Conservation (phyloP, 2,329 filamentous ascomycete species). For the Aspergillus niger region DNA sequence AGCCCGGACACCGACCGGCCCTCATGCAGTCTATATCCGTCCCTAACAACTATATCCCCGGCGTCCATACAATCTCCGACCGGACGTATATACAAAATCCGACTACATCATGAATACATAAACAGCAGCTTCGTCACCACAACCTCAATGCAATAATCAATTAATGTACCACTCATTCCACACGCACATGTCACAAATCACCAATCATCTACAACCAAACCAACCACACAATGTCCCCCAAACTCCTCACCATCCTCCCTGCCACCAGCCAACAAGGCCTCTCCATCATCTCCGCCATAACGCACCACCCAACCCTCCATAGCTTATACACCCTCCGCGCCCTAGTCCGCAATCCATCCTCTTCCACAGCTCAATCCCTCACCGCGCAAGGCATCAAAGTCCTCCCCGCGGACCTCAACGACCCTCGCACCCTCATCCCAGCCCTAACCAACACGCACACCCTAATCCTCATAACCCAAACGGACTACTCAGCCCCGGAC, state of each 20-base stretch:
- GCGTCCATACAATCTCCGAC: no score
- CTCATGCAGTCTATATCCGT: no score
- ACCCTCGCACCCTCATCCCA: constrained; percentile 31
- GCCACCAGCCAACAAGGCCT: constrained; percentile 64
- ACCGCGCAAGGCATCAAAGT: constrained; percentile 53
- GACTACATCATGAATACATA: no score
- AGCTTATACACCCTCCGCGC: constrained; percentile 56
- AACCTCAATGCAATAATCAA: neutral
- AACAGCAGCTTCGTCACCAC: neutral
- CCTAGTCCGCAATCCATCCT: constrained; percentile 55
- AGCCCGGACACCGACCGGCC: no score
- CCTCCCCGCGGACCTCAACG: constrained; percentile 55
- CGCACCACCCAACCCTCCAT: constrained; percentile 47
- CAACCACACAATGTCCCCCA: constrained; percentile 4
- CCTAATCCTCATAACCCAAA: constrained; percentile 35
- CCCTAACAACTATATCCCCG: no score
- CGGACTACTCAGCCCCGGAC: constrained; percentile 21
- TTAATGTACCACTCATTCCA: neutral
- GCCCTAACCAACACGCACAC: constrained; percentile 52
- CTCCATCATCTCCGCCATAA: constrained; percentile 52
- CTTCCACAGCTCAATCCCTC: constrained; percentile 50
- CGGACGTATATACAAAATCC: no score
- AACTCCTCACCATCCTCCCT: constrained; percentile 54
- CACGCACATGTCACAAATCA: neutral
- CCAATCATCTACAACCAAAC: neutral